phyloP scores from a whole-genome alignment of 148 eudicot species.

The Heliosperma pusillum region DNA sequence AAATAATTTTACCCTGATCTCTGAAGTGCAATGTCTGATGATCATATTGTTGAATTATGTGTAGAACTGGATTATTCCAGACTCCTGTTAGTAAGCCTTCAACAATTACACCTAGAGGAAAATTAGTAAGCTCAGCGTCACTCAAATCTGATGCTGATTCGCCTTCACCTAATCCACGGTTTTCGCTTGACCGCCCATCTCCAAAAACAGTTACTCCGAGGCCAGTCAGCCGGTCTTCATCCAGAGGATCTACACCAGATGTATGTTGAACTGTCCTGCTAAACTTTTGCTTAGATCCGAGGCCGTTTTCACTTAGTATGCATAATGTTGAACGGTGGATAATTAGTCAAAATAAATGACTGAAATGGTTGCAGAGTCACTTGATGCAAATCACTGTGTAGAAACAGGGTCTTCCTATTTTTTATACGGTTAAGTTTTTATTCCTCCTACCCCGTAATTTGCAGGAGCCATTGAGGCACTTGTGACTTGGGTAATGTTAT shows the following conservation, averaged over 20 bases:
- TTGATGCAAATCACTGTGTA: too few species aligned
- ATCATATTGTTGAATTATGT: slow-evolving; percentile 27
- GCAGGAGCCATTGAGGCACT: too few species aligned
- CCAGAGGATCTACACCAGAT: slow-evolving; percentile 55
- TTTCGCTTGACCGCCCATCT: slow-evolving; percentile 36
- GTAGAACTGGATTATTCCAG: slow-evolving; percentile 66
- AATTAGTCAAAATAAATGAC: too few species aligned
- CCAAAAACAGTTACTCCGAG: slow-evolving; percentile 51
- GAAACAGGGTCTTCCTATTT: too few species aligned
- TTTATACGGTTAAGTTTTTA: too few species aligned
- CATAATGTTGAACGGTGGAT: neutral
- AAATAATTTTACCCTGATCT: too few species aligned
- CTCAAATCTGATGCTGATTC: slow-evolving; percentile 68
- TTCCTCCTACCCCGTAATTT: too few species aligned
- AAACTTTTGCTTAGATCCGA: neutral
- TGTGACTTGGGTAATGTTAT: too few species aligned
- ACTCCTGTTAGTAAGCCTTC: slow-evolving; percentile 52
- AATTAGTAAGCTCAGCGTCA: slow-evolving; percentile 39
- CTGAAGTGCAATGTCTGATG: slow-evolving; percentile 6
- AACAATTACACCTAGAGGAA: slow-evolving; percentile 57
- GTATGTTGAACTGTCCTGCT: slow-evolving; percentile 36
- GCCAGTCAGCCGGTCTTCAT: slow-evolving; percentile 47
- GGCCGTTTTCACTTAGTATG: neutral
- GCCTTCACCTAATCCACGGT: slow-evolving; percentile 55
- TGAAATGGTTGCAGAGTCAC: too few species aligned